Conservation (phyloP, 176 grass and related monocot species). For the Rhynchospora pubera region DNA sequence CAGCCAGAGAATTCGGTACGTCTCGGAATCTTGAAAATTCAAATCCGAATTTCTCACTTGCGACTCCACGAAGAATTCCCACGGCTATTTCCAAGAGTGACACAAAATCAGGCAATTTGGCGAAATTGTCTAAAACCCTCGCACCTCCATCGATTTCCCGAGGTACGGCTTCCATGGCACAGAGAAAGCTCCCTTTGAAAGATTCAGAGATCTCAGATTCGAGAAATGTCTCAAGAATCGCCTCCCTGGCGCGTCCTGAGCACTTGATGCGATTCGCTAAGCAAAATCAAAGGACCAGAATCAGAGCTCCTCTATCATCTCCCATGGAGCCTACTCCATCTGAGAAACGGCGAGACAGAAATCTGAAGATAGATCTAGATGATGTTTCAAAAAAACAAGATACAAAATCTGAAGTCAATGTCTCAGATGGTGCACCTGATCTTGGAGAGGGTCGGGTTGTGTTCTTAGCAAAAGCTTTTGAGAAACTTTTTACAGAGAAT, state of each 20-base stretch:
- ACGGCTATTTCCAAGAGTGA: background rate
- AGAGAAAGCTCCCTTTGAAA: constrained; percentile 12
- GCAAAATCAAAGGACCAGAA: constrained; percentile 7
- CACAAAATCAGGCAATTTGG: background rate
- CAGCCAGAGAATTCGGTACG: background rate
- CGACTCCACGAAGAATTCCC: background rate
- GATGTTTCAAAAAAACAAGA: background rate
- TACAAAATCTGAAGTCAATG: background rate
- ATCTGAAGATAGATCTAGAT: background rate
- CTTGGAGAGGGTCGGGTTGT: constrained; percentile 12
- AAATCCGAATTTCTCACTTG: background rate
- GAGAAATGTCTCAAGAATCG: background rate
- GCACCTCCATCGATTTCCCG: background rate
- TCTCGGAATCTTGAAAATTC: constrained; percentile 3
- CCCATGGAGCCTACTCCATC: constrained; percentile 1
- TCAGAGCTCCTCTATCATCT: constrained; percentile 16
- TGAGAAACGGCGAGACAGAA: background rate
- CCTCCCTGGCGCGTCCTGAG: background rate
- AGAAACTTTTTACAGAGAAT: constrained; percentile 6
- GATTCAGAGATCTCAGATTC: background rate
- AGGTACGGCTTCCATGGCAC: background rate
- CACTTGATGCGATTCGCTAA: background rate
- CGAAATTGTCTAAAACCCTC: background rate
- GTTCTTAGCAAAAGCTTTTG: constrained; percentile 21
- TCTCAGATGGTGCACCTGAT: constrained; percentile 3